Evolutionary conservation across 2,329 filamentous ascomycete species (phyloP), one percentile per base, ranked within the genome.

Genomic region (Rhynchosporium agropyri): DNA sequence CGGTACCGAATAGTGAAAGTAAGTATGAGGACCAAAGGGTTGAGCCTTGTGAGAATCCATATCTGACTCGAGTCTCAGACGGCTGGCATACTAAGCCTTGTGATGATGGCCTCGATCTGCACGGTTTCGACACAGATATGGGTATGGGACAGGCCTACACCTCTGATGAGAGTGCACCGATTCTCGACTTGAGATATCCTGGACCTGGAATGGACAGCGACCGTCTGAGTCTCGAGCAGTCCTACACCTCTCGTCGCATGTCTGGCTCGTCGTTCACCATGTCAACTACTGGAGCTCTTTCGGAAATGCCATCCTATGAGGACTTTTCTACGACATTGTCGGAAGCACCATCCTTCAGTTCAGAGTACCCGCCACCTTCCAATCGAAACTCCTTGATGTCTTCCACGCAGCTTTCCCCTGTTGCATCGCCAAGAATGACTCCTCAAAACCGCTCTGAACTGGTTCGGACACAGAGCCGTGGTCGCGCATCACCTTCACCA

Each of bases 181-280:
- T 89, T 61, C 77, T 88, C 42, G 85, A 88, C 71, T 75, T 88
- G 63, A 79, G 84, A 71, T 86, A 83, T 69, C 69, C 78, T 65
- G 74, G 79, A 64, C 69, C 75, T 60, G 76, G 77, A 68, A 69
- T 80, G 74, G 84, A 87, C n/a, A 76, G 78, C 60, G 83, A 85
- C 42, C 67, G 76, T 20, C 70, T 83, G 64, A 78, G 77, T 62
- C 79, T 83, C 64, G 84, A 86, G 46, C 77, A 80, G 60, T 78
- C 77, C n/a, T 75, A 82, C 51, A 82, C 84, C 66, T 79, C 82
- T 53, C 82, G 88, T 63, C 83, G 87, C 65, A 83, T 90, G 79
- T 90, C 89, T 26, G 88, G 88, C 54, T 90, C 89, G 2, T 90
- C 89, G 0, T 89, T 90, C 71, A 89, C 88, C 45, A 83, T 91